Evolutionary conservation across 768 basidiomycete species (phyloP).

Genomic region (Mrakia frigida): DNA sequence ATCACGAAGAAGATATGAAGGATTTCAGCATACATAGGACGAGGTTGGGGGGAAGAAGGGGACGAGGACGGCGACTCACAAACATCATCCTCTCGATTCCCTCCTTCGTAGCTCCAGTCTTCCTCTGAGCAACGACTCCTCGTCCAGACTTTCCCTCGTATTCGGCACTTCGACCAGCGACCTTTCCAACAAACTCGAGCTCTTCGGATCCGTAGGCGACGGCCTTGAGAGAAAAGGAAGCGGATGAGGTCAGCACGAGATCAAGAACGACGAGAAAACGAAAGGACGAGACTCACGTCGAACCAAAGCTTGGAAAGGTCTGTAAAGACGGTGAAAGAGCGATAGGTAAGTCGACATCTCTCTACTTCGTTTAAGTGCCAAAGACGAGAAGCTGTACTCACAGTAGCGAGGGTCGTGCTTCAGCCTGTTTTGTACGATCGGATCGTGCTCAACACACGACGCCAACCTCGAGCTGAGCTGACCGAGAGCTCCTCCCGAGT

Average conservation of each 20-base stretch:
- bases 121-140: not conserved
- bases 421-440: slow-evolving; percentile 65
- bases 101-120: not conserved
- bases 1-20: too few relatives aligned
- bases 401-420: slow-evolving; percentile 79
- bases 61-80: too few relatives aligned
- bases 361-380: not conserved
- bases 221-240: slow-evolving; percentile 38
- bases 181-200: slow-evolving; percentile 67
- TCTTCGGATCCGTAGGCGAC: slow-evolving; percentile 86
- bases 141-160: slow-evolving; percentile 43
- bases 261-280: not conserved
- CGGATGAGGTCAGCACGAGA: not conserved
- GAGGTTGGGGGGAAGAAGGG: too few relatives aligned
- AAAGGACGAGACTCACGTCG: slow-evolving; percentile 50
- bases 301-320: slow-evolving; percentile 65
- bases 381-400: not conserved
- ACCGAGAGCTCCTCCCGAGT: slow-evolving; percentile 79
- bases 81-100: slow-evolving; percentile 25
- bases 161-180: slow-evolving; percentile 57
- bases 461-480: slow-evolving; percentile 68
- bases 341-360: not conserved
- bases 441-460: slow-evolving; percentile 80
- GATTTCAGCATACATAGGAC: too few relatives aligned
- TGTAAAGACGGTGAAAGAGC: not conserved